phyloP scores from a whole-genome alignment of 1,284 basidiomycete species.

The Phylloboletellus chloephorus region DNA sequence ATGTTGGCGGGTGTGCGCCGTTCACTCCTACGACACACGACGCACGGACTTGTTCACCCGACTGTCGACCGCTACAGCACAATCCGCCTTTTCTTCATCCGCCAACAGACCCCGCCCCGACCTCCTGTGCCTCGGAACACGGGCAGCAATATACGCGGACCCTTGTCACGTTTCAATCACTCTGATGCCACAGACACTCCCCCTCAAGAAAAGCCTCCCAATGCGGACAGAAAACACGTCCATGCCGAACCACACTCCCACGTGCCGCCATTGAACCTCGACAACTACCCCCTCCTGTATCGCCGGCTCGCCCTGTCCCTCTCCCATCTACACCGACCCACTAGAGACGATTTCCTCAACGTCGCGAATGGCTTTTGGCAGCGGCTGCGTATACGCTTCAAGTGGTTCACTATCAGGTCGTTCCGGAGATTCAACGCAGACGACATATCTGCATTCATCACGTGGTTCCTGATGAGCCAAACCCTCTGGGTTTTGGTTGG shows the following conservation, averaged over 20 bases:
- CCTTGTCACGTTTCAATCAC: constrained; percentile 17
- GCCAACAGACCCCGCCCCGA: constrained; percentile 21
- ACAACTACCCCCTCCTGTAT: constrained; percentile 79
- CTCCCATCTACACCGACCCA: constrained; percentile 77
- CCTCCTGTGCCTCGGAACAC: neutral
- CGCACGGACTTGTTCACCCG: constrained; percentile 27
- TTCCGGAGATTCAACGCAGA: constrained; percentile 96
- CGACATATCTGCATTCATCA: constrained; percentile 94
- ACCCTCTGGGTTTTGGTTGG: constrained; percentile 91
- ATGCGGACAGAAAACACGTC: constrained; percentile 4
- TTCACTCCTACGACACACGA: constrained; percentile 28
- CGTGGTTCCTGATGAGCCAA: constrained; percentile 92
- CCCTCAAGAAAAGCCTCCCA: constrained; percentile 6
- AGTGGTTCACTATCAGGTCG: constrained; percentile 95
- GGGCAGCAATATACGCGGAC: neutral
- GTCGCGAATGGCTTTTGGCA: constrained; percentile 89
- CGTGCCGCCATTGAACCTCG: constrained; percentile 38
- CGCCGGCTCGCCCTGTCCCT: constrained; percentile 67
- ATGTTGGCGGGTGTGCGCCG: constrained; percentile 16
- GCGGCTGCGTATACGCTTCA: constrained; percentile 86
- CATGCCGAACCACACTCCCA: constrained; percentile 5
- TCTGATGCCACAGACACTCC: constrained; percentile 7
- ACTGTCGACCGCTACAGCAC: constrained; percentile 45
- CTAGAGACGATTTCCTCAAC: constrained; percentile 82
- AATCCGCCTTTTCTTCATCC: constrained; percentile 48